These are phyloP conservation scores for Pistacia atlantica DNA, from an alignment of 345 rosid genomes.

Conservation along the genomic window DNA sequence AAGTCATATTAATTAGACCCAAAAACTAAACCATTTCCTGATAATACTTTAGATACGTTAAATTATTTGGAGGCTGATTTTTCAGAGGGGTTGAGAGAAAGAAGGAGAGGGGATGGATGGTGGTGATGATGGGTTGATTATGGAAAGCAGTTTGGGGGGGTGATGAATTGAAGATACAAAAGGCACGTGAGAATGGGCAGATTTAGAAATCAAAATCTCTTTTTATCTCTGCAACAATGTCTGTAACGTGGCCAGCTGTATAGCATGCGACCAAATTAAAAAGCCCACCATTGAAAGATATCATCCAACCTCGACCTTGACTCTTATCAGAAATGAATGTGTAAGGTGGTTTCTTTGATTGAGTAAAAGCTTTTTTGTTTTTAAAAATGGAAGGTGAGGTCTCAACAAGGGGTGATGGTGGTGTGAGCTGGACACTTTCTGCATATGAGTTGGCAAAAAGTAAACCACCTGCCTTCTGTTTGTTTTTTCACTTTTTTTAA, in stretches of 20 bases:
- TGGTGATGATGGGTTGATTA: not conserved
- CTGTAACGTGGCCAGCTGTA: slow-evolving; percentile 51
- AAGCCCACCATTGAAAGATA: not conserved
- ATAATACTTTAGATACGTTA: too few species aligned
- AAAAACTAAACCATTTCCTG: too few species aligned
- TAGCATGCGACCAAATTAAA: not conserved
- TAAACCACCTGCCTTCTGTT: not conserved
- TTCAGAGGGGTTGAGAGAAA: not conserved
- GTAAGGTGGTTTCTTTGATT: not conserved
- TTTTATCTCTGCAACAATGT: slow-evolving; percentile 15
- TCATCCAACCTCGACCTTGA: slow-evolving; percentile 5
- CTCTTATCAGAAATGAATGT: not conserved
- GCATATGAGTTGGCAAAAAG: slow-evolving; percentile 34
- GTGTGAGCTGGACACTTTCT: slow-evolving; percentile 35
- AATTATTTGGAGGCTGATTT: too few species aligned
- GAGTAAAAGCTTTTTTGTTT: not conserved
- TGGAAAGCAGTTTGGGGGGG: not conserved
- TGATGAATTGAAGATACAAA: not conserved
- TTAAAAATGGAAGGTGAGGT: not conserved
- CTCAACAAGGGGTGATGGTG: slow-evolving; percentile 19
- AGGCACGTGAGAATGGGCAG: slow-evolving; percentile 33
- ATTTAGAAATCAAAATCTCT: not conserved
- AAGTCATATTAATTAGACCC: too few species aligned
- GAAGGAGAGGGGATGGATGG: not conserved
- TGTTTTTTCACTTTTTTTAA: not conserved